A percentile compares a stretch with the other conserved stretches of the same genome.
These are phyloP conservation scores for Elongisporangium senticosum DNA, from an alignment of 352 stramenopile species.

Conservation along the genomic window DNA sequence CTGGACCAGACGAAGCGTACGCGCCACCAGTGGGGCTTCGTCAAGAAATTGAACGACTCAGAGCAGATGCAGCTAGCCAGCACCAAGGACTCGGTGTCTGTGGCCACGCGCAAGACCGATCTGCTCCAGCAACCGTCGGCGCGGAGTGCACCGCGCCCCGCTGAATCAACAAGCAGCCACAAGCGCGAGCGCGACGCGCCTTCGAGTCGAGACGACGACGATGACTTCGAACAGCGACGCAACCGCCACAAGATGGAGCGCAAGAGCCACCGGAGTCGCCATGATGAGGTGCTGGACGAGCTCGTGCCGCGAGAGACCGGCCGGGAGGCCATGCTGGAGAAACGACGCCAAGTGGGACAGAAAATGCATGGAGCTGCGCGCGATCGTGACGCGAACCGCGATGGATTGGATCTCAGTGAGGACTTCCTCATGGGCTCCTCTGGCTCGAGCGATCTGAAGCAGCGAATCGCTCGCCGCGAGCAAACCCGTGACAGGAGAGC, in stretches of 20 bases:
- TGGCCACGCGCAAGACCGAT: conserved; percentile 54
- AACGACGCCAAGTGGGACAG: conserved; percentile 32
- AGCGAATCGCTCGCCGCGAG: conserved; percentile 30
- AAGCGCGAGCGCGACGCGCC: background rate
- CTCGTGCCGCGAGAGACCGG: conserved; percentile 55
- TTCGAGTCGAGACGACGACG: conserved; percentile 4
- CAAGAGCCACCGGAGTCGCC: conserved; percentile 31
- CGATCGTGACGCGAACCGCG: conserved; percentile 50
- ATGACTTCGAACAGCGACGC: conserved; percentile 15
- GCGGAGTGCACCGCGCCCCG: background rate
- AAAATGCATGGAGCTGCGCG: conserved; percentile 57
- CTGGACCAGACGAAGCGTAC: conserved; percentile 65
- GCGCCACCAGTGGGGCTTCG: conserved; percentile 67
- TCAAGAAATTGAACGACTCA: conserved; percentile 46
- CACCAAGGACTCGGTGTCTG: conserved; percentile 64
- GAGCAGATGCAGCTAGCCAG: conserved; percentile 55
- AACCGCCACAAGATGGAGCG: conserved; percentile 21
- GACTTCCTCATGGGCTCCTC: conserved; percentile 57
- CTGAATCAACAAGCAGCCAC: background rate
- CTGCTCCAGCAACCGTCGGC: conserved; percentile 16
- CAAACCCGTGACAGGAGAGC: conserved; percentile 28
- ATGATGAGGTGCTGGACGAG: conserved; percentile 50
- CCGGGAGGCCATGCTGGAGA: conserved; percentile 56
- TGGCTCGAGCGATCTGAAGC: conserved; percentile 25
- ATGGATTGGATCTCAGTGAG: conserved; percentile 64